Conservation (phyloP, 176 grass and related monocot species). For the Phoenix dactylifera region DNA sequence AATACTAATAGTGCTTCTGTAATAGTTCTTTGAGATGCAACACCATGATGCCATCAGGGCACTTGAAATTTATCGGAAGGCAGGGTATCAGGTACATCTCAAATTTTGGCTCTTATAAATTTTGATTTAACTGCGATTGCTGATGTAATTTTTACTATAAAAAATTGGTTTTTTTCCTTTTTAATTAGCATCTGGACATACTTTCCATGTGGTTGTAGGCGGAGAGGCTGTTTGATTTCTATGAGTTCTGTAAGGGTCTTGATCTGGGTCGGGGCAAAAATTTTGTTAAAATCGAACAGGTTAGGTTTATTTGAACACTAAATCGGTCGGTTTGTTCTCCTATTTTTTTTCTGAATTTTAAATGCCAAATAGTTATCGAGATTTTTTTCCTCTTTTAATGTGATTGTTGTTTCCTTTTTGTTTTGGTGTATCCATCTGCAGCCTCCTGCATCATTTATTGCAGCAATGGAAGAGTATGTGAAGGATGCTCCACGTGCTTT, state of each 20-base stretch:
- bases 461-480: constrained; percentile 34
- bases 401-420: background rate
- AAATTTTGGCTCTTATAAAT: no score
- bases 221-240: constrained; percentile 29
- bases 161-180: background rate
- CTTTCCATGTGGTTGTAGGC: constrained; percentile 10
- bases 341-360: no score
- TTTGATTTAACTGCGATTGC: background rate
- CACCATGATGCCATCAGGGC: constrained; percentile 38
- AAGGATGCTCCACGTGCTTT: constrained; percentile 16
- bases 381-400: constrained; percentile 1
- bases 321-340: no score
- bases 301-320: background rate
- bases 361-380: no score
- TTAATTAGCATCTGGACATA: constrained; percentile 8
- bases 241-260: constrained; percentile 32
- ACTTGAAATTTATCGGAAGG: constrained; percentile 38
- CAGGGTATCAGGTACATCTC: constrained; percentile 27
- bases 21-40: constrained; percentile 44
- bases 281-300: constrained; percentile 38
- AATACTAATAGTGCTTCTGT: constrained; percentile 10
- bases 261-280: constrained; percentile 17
- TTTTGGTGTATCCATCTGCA: constrained; percentile 21
- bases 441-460: constrained; percentile 32
- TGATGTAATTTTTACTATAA: background rate